Conservation (phyloP, 1,284 basidiomycete species). For the Trichosporon sp. region DNA sequence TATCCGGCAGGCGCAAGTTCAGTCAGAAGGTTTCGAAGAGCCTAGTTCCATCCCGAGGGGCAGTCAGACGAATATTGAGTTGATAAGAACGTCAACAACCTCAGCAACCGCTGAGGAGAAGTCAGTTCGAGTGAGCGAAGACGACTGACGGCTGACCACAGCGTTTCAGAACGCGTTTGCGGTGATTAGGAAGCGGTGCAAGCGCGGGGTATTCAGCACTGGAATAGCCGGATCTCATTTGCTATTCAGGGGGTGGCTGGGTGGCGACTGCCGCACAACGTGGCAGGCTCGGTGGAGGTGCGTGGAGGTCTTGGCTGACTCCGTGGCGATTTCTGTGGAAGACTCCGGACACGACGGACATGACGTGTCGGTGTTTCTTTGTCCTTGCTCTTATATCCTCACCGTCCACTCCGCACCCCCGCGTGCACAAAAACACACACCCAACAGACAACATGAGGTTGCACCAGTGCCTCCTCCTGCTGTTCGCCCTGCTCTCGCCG, state of each 20-base stretch:
- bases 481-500: slow-evolving; percentile 46
- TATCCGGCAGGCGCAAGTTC: too few species aligned
- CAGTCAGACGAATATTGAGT: too few species aligned
- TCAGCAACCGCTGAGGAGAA: too few species aligned
- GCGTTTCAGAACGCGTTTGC: too few species aligned
- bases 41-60: too few species aligned
- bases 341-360: not conserved
- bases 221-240: not conserved
- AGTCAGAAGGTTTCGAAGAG: too few species aligned
- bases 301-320: slow-evolving; percentile 2
- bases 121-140: too few species aligned
- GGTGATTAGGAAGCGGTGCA: too few species aligned
- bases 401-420: not conserved
- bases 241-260: not conserved
- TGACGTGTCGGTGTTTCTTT: slow-evolving; percentile 6
- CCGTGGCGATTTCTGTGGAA: slow-evolving; percentile 11
- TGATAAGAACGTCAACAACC: too few species aligned
- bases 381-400: not conserved
- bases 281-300: slow-evolving; percentile 13
- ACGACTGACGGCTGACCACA: too few species aligned
- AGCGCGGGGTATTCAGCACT: too few species aligned
- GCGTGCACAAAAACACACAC: not conserved
- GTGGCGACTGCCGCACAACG: not conserved
- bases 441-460: slow-evolving; percentile 33
- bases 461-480: slow-evolving; percentile 32